phyloP scores from a whole-genome alignment of 495 filamentous ascomycete genomes.

The Podospora bellae-mahoneyi region DNA sequence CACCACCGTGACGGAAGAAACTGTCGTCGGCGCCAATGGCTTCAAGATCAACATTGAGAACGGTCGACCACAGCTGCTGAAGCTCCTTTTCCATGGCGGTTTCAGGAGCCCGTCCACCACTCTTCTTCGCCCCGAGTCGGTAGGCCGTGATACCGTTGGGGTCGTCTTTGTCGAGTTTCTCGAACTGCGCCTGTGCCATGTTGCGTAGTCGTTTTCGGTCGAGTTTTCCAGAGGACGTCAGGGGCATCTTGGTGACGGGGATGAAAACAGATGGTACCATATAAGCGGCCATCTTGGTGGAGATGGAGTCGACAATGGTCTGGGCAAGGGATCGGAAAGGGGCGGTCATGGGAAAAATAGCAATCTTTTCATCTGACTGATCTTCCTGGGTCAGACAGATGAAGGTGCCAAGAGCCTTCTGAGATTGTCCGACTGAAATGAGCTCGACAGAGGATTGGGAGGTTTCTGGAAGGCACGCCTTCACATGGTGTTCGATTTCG shows the following conservation, averaged over 20 bases:
- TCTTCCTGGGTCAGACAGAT: background rate
- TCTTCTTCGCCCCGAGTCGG: conserved; percentile 9
- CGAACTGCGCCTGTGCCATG: conserved; percentile 12
- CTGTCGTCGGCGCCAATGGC: conserved; percentile 52
- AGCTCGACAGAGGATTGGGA: conserved; percentile 21
- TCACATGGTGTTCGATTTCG: conserved; percentile 57
- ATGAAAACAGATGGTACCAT: conserved; percentile 57
- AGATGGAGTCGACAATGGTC: conserved; percentile 3
- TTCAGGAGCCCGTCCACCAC: conserved; percentile 3
- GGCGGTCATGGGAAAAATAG: conserved; percentile 19
- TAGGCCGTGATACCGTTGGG: conserved; percentile 10
- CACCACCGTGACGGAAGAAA: conserved; percentile 65
- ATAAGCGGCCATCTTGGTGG: conserved; percentile 31
- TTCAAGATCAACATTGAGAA: conserved; percentile 26
- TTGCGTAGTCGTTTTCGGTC: conserved; percentile 34
- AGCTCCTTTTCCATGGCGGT: conserved; percentile 30
- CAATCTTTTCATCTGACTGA: background rate
- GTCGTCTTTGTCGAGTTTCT: background rate
- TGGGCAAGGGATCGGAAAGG: conserved; percentile 10
- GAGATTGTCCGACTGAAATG: conserved; percentile 3
- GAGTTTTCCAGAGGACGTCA: conserved; percentile 52
- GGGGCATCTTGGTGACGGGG: conserved; percentile 48
- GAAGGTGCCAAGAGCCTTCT: conserved; percentile 24
- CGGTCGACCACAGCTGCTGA: conserved; percentile 31
- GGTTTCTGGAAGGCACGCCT: conserved; percentile 23